A percentile compares a stretch with the other conserved stretches of the same genome.
Conservation (phyloP, 371 early-diverging fungal species). For the Coemansia sp. region DNA sequence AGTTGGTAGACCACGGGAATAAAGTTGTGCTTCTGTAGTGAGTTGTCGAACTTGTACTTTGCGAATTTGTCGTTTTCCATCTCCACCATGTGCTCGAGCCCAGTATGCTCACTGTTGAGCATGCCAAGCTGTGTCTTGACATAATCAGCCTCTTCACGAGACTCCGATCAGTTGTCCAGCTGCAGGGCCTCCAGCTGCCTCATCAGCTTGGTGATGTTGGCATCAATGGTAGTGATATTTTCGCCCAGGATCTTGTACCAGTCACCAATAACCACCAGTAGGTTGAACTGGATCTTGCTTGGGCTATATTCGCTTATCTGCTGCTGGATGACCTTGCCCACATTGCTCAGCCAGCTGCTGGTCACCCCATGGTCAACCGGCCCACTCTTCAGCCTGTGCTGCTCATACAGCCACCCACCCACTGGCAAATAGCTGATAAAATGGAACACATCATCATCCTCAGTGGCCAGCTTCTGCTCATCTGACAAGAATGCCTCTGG, state of each 20-base stretch:
- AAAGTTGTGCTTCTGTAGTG: constrained; percentile 76
- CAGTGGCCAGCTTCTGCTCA: constrained; percentile 58
- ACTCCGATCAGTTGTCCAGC: constrained; percentile 31
- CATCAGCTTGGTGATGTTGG: constrained; percentile 38
- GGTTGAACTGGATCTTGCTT: constrained; percentile 77
- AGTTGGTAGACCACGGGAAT: constrained; percentile 74
- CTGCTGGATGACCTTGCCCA: constrained; percentile 67
- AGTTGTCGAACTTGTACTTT: constrained; percentile 67
- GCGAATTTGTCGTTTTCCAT: constrained; percentile 53
- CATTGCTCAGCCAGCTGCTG: constrained; percentile 69
- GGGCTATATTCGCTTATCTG: constrained; percentile 62
- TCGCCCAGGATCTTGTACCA: constrained; percentile 60
- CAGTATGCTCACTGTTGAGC: constrained; percentile 54
- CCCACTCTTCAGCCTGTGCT: constrained; percentile 80
- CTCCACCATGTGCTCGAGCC: constrained; percentile 54
- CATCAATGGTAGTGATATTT: constrained; percentile 54
- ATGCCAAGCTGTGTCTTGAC: constrained; percentile 39
- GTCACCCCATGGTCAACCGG: constrained; percentile 62
- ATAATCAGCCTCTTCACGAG: constrained; percentile 42
- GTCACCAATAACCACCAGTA: constrained; percentile 81
- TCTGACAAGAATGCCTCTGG: constrained; percentile 76
- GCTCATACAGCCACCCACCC: constrained; percentile 75
- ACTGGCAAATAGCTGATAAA: constrained; percentile 85
- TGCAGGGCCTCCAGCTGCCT: constrained; percentile 39
- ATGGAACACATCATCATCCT: constrained; percentile 83